Evolutionary conservation across 208 protist genomes (phyloP).

Genomic region (Acanthamoeba royreba): DNA sequence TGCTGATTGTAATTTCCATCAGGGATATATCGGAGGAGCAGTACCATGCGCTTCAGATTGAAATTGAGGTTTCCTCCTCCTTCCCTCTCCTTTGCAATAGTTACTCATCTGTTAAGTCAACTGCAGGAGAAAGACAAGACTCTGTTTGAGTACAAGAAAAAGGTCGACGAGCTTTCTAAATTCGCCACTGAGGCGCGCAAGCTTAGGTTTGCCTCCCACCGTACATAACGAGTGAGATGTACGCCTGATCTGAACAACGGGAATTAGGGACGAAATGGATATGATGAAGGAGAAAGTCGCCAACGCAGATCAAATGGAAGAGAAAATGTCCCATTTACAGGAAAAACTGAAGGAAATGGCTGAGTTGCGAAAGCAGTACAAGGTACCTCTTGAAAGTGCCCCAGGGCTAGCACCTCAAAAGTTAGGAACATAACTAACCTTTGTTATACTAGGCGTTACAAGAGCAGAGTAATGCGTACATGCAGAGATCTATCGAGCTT

Average conservation of each 20-base stretch:
- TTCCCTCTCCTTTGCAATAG: background rate
- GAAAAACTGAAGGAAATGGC: conserved; percentile 31
- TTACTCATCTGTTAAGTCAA: background rate
- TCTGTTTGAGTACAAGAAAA: conserved; percentile 5
- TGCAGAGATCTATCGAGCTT: background rate
- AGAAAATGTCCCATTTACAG: background rate
- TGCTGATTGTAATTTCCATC: background rate
- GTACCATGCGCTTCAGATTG: background rate
- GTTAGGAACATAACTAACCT: background rate
- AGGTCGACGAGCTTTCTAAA: conserved; percentile 33
- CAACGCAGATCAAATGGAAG: background rate
- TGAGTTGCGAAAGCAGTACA: conserved; percentile 1
- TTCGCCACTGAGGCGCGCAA: background rate
- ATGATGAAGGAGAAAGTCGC: conserved; percentile 46
- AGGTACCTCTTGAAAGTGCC: background rate
- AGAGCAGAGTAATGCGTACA: conserved; percentile 34
- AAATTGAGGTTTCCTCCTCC: background rate
- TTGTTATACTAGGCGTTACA: background rate
- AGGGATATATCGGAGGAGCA: conserved; percentile 8
- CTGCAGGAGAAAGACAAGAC: conserved; percentile 5
- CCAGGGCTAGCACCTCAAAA: too few relatives aligned
- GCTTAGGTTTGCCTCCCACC: background rate
- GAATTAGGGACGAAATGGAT: conserved; percentile 1
- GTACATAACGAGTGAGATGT: background rate
- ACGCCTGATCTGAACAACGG: background rate